phyloP scores from a whole-genome alignment of 805 yeast species.

The Starmerella floris region DNA sequence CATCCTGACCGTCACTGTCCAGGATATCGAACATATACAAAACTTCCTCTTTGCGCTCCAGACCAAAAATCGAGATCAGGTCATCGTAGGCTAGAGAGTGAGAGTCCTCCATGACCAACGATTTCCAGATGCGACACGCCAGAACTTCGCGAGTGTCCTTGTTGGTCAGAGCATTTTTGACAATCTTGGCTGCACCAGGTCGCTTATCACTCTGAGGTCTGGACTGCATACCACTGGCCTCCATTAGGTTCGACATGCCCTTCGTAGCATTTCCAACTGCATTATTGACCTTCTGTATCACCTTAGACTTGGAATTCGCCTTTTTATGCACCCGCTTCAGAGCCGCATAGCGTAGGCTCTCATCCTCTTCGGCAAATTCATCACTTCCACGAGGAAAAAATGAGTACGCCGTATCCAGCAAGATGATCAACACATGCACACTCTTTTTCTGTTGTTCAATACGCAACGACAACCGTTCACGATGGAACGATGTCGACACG shows the following conservation, averaged over 20 bases:
- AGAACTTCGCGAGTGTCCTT: slow-evolving; percentile 23
- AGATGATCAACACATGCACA: slow-evolving; percentile 22
- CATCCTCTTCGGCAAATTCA: slow-evolving; percentile 30
- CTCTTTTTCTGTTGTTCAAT: slow-evolving; percentile 29
- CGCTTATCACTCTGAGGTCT: not conserved
- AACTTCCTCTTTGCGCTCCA: slow-evolving; percentile 24
- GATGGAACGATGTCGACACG: slow-evolving; percentile 31
- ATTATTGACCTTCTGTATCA: slow-evolving; percentile 21
- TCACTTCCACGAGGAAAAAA: slow-evolving; percentile 27
- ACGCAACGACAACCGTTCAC: slow-evolving; percentile 29
- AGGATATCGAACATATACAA: slow-evolving; percentile 25
- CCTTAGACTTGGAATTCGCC: not conserved
- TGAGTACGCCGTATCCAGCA: slow-evolving; percentile 26
- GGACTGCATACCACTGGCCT: slow-evolving; percentile 3
- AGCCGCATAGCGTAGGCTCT: slow-evolving; percentile 21
- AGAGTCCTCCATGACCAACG: slow-evolving; percentile 30
- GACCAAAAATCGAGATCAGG: slow-evolving; percentile 26
- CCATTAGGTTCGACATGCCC: slow-evolving; percentile 17
- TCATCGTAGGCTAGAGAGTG: slow-evolving; percentile 27
- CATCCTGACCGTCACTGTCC: slow-evolving; percentile 29
- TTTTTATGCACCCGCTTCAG: slow-evolving; percentile 15
- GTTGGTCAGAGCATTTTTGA: slow-evolving; percentile 26
- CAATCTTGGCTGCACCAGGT: slow-evolving; percentile 20
- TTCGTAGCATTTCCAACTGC: slow-evolving; percentile 24
- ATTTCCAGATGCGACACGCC: slow-evolving; percentile 32